These are phyloP conservation scores for Chlamydomonas schloesseri DNA, from an alignment of 139 green algal genomes.

Conservation along the genomic window DNA sequence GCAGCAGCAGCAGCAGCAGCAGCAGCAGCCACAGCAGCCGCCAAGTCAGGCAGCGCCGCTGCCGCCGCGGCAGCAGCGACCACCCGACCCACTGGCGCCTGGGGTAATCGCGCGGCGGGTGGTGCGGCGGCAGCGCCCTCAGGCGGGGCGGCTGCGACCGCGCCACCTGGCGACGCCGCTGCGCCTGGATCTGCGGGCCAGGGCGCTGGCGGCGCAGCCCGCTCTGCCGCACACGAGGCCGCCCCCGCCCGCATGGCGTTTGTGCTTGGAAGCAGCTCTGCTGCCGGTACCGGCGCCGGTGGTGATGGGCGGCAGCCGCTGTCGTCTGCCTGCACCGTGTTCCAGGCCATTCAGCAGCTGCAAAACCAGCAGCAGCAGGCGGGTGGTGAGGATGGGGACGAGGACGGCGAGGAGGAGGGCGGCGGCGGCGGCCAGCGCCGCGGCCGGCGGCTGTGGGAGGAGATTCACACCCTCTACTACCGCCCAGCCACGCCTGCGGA, in stretches of 20 bases:
- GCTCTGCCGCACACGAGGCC: constrained; percentile 30
- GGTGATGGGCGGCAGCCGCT: constrained; percentile 57
- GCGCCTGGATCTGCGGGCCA: background rate
- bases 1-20: background rate
- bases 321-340: constrained; percentile 75
- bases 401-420: constrained; percentile 35
- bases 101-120: background rate
- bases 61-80: constrained; percentile 17
- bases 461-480: constrained; percentile 92
- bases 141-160: constrained; percentile 9
- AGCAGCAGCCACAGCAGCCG: constrained; percentile 16
- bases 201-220: constrained; percentile 12
- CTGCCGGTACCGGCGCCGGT: background rate
- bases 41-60: constrained; percentile 8
- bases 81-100: background rate
- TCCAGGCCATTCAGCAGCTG: constrained; percentile 84
- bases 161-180: constrained; percentile 4
- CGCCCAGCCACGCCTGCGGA: constrained; percentile 15
- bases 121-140: constrained; percentile 21
- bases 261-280: constrained; percentile 36
- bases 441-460: constrained; percentile 81
- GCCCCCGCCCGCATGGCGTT: constrained; percentile 78
- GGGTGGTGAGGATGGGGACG: constrained; percentile 42
- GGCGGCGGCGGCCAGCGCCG: background rate
- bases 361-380: constrained; percentile 15